Base-by-base conservation (phyloP, 495 filamentous ascomycete genomes). In the Amniculicola lignicola region DNA sequence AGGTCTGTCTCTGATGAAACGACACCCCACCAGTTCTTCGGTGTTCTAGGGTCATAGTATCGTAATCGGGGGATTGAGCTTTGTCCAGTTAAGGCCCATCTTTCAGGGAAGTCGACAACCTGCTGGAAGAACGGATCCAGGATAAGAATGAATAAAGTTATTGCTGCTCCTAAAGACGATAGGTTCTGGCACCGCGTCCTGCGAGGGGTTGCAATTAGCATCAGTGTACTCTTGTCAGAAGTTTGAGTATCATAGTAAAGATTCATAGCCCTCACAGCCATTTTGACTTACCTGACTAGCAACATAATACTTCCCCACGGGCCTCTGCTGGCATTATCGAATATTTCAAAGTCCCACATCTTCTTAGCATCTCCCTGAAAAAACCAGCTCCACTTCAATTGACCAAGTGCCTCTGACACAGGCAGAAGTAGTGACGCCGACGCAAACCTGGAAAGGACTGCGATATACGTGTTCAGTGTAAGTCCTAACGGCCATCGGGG, bases 71-170 rank as follows among this genome's bases (percentile, higher is more conserved):
- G 48, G 9, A 63, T 37, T 2, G 42, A 19, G 18, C 61, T 43
- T 14, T 43, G 37, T 10, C 31, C 44, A 2, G 50, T 41, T 18
- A 36, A 9, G 1, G 19, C 27, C 54, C 48, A 59, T 0, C 18
- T 25, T 16, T 46, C 23, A 0, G 61, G 49, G 31, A 31, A 51
- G 16, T 19, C 5, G 1, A 53, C 57, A 0, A 64, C 29, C 35
- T 64, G 61, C 36, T 64, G 61, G 25, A 64, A 64, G 15, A 61
- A 61, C 5, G 61, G 57, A 41, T 64, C 61, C 10, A 64, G 37
- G 1, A 51, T 51, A 1, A 61, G 25, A 0, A 51, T 28, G 36
- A 64, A 31, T 6, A 64, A 4, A 1, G 35, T 53, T 22, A 64
- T 25, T 1, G 39, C 15, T 0, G 61, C 61, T 3, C 61, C 61